These are phyloP conservation scores for Lactarius hengduanensis DNA, from an alignment of 768 basidiomycete genomes.

Conservation along the genomic window DNA sequence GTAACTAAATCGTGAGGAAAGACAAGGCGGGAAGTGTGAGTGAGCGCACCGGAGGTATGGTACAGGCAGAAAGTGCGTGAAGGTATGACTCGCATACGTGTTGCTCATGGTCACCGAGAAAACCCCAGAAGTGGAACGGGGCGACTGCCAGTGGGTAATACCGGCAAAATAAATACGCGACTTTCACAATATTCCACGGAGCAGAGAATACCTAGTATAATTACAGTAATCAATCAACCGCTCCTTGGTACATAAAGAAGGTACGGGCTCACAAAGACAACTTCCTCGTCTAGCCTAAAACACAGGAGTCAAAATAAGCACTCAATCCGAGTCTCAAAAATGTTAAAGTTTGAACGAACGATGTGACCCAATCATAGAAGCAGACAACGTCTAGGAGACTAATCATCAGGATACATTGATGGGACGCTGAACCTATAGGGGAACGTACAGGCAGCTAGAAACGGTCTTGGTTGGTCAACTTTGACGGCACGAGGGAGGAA, in stretches of 20 bases:
- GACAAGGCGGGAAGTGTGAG: not conserved
- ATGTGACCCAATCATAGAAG: conserved; percentile 29
- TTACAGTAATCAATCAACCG: not conserved
- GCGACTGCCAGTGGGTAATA: conserved; percentile 22
- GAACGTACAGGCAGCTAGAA: conserved; percentile 17
- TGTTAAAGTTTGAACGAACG: conserved; percentile 14
- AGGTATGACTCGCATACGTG: conserved; percentile 1
- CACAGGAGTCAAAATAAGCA: not conserved
- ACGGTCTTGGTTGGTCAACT: not conserved
- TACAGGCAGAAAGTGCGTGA: conserved; percentile 15
- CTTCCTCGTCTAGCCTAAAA: conserved; percentile 24
- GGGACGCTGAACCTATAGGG: not conserved
- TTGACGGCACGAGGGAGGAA: not conserved
- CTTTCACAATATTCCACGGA: conserved; percentile 20
- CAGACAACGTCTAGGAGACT: conserved; percentile 16
- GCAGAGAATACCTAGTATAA: conserved; percentile 17
- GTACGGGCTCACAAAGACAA: conserved; percentile 11
- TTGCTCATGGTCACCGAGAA: conserved; percentile 3
- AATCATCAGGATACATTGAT: not conserved
- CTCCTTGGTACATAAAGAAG: not conserved
- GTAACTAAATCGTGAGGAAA: not conserved
- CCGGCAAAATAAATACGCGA: conserved; percentile 23
- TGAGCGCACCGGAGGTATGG: conserved; percentile 20
- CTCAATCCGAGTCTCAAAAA: not conserved
- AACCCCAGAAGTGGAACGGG: conserved; percentile 24